phyloP scores from a whole-genome alignment of 1,284 basidiomycete genomes.

The Cerioporus squamosus region DNA sequence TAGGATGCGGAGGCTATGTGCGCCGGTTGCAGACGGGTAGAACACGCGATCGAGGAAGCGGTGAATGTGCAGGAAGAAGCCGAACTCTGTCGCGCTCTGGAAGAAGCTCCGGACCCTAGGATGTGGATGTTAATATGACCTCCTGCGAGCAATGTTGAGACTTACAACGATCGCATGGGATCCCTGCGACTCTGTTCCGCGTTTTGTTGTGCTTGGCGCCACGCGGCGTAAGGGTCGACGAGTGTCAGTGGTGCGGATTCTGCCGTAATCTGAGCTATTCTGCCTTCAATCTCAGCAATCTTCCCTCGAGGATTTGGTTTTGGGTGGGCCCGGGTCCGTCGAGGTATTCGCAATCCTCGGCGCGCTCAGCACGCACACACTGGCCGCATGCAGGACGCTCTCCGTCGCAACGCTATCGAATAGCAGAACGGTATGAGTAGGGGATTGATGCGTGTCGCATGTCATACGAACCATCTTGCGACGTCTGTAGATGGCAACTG shows the following conservation, averaged over 20 bases:
- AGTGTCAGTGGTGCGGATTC: constrained; percentile 26
- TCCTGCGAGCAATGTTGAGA: not conserved
- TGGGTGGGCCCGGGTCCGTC: constrained; percentile 31
- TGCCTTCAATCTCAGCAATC: constrained; percentile 30
- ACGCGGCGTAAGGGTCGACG: constrained; percentile 32
- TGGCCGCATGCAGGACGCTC: constrained; percentile 33
- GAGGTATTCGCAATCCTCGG: constrained; percentile 37
- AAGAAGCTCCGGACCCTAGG: constrained; percentile 33
- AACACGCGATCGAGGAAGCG: constrained; percentile 38
- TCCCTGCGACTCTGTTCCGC: constrained; percentile 11
- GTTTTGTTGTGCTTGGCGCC: constrained; percentile 11
- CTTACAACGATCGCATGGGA: constrained; percentile 22
- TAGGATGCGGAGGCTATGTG: constrained; percentile 28
- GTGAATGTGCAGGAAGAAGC: constrained; percentile 45
- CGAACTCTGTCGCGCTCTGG: constrained; percentile 40
- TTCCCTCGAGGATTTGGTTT: constrained; percentile 34
- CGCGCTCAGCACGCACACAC: constrained; percentile 30
- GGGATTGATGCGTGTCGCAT: not conserved
- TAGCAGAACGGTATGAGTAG: constrained; percentile 4
- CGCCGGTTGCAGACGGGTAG: constrained; percentile 26
- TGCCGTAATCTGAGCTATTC: constrained; percentile 31
- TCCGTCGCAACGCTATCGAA: constrained; percentile 35
- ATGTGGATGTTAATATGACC: constrained; percentile 2
- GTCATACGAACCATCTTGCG: constrained; percentile 34
- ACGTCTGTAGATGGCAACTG: constrained; percentile 21